phyloP scores from a whole-genome alignment of 257 asterid species.

The Plantago ovata region DNA sequence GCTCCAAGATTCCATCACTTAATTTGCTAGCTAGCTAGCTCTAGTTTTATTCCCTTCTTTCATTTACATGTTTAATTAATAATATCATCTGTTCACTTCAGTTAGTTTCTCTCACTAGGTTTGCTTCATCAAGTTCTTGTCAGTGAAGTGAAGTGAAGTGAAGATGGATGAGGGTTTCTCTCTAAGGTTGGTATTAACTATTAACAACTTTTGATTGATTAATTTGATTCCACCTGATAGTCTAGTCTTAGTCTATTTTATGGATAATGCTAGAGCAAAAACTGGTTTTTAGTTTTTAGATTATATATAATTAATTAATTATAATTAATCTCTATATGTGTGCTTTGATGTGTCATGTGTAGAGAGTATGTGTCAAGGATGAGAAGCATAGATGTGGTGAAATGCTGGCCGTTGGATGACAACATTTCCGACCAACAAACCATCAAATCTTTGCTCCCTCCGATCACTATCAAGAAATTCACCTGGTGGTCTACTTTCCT shows the following conservation, averaged over 20 bases:
- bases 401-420: slow-evolving; percentile 75
- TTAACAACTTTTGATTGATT: not conserved
- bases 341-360: slow-evolving; percentile 8
- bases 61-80: no score
- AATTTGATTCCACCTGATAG: no score
- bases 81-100: no score
- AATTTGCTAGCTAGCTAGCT: no score
- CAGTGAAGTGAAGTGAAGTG: no score
- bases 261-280: no score
- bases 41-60: no score
- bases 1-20: no score
- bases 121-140: slow-evolving; percentile 12
- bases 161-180: slow-evolving; percentile 17
- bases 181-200: slow-evolving; percentile 9
- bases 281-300: no score
- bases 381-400: slow-evolving; percentile 60
- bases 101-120: slow-evolving; percentile 1
- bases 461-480: slow-evolving; percentile 57
- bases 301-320: no score
- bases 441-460: slow-evolving; percentile 47
- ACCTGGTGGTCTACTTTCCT: slow-evolving; percentile 66
- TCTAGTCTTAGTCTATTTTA: no score
- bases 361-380: slow-evolving; percentile 62
- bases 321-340: not conserved
- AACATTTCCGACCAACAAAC: slow-evolving; percentile 21